Percentiles rank a stretch among this genome's conserved stretches.
Evolutionary conservation across 305 asterid species (phyloP).

Genomic region (Solanum hybrid): DNA sequence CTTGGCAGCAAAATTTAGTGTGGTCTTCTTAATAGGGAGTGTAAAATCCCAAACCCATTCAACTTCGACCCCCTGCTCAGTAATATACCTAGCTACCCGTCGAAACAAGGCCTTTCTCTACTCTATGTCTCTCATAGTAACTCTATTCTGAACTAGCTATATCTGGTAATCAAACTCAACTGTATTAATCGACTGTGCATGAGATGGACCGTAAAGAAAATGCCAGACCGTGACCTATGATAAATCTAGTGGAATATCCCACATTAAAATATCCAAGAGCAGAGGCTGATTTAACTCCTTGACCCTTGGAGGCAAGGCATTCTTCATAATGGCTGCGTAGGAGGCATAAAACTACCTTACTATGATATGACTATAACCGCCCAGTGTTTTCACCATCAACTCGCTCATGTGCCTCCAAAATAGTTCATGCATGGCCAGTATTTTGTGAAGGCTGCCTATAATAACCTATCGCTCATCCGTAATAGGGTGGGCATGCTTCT

Average conservation of each 20-base stretch:
- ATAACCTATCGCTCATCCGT: background rate
- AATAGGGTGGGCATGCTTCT: background rate
- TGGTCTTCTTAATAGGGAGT: background rate
- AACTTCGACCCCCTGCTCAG: background rate
- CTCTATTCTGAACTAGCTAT: background rate
- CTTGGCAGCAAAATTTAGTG: background rate
- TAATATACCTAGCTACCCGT: background rate
- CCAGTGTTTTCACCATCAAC: background rate
- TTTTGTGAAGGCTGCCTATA: background rate
- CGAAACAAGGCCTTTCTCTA: background rate
- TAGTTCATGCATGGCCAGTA: background rate
- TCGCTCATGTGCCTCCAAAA: background rate
- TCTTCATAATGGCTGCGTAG: background rate
- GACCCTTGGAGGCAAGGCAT: background rate
- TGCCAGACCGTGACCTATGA: background rate
- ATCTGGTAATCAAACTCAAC: background rate
- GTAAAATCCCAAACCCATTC: background rate
- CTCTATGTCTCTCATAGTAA: background rate
- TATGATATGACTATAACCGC: background rate
- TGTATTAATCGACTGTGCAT: background rate
- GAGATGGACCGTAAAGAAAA: background rate
- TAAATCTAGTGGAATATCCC: background rate
- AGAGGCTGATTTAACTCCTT: background rate
- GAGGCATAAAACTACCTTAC: background rate
- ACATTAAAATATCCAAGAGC: background rate